Percentiles rank a stretch among this genome's conserved stretches.
phyloP scores from a whole-genome alignment of 345 rosid genomes.

The Dipteronia dyeriana region DNA sequence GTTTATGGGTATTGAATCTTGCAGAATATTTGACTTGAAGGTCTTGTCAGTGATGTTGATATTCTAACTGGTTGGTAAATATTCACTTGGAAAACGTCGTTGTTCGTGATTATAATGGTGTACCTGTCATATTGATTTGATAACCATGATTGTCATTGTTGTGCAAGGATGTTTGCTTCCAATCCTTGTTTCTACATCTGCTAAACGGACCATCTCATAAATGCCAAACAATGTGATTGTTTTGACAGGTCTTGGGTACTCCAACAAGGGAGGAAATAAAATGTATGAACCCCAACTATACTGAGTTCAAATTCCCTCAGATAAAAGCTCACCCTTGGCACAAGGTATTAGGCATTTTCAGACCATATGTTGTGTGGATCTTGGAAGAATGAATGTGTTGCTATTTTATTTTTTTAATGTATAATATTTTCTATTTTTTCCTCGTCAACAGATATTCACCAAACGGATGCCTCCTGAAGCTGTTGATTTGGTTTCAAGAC shows the following conservation, averaged over 20 bases:
- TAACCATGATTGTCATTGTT: neutral
- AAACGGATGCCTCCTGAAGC: constrained; percentile 98
- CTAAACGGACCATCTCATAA: neutral
- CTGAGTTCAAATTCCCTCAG: constrained; percentile 95
- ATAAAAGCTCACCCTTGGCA: constrained; percentile 99
- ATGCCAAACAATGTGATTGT: neutral
- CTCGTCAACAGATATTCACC: constrained; percentile 68
- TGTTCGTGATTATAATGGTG: neutral
- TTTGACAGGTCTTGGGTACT: constrained; percentile 83
- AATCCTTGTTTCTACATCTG: neutral
- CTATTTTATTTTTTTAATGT: neutral
- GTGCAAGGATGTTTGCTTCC: neutral
- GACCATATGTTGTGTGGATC: constrained; percentile 4
- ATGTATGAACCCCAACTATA: constrained; percentile 98
- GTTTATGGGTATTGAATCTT: neutral
- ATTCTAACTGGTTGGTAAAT: neutral
- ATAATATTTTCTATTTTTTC: constrained; percentile 4
- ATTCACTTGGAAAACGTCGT: neutral
- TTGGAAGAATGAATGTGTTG: neutral
- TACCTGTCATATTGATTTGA: constrained; percentile 3
- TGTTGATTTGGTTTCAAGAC: constrained; percentile 92
- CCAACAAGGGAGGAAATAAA: constrained; percentile 98
- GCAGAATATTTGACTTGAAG: neutral
- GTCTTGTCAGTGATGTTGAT: neutral
- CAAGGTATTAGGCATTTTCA: constrained; percentile 53